Conservation (phyloP, 768 basidiomycete species). For the Pulveroboletus frians region DNA sequence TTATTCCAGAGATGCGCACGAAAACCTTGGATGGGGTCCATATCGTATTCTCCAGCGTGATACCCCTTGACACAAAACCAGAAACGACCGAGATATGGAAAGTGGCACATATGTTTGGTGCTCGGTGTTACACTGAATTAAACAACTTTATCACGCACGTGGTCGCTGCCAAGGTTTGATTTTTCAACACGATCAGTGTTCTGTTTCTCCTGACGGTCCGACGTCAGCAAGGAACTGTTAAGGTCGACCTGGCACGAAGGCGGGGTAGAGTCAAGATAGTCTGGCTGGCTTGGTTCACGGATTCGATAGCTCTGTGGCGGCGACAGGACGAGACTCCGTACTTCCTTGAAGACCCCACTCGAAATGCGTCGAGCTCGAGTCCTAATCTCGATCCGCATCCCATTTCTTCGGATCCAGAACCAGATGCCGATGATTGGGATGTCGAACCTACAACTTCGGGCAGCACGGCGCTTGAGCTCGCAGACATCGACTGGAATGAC, state of each 20-base stretch:
- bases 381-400: slow-evolving; percentile 45
- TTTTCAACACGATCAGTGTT: background rate
- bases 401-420: slow-evolving; percentile 62
- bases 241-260: slow-evolving; percentile 78
- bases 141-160: slow-evolving; percentile 74
- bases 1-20: slow-evolving; percentile 77
- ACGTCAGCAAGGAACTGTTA: slow-evolving; percentile 77
- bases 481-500: slow-evolving; percentile 73
- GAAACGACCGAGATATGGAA: slow-evolving; percentile 83
- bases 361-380: slow-evolving; percentile 36
- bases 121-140: slow-evolving; percentile 69
- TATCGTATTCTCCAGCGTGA: slow-evolving; percentile 91
- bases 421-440: slow-evolving; percentile 68
- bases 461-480: slow-evolving; percentile 41
- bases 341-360: slow-evolving; percentile 58
- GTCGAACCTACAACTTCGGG: slow-evolving; percentile 35
- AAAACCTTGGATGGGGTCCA: slow-evolving; percentile 74
- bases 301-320: slow-evolving; percentile 84
- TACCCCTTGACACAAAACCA: slow-evolving; percentile 80
- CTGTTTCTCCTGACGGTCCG: slow-evolving; percentile 3
- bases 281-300: slow-evolving; percentile 84
- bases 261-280: slow-evolving; percentile 80
- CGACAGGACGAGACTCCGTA: slow-evolving; percentile 77
- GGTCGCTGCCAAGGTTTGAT: slow-evolving; percentile 76
- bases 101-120: slow-evolving; percentile 84